Conservation (phyloP, 345 rosid species). For the Populus alba region DNA sequence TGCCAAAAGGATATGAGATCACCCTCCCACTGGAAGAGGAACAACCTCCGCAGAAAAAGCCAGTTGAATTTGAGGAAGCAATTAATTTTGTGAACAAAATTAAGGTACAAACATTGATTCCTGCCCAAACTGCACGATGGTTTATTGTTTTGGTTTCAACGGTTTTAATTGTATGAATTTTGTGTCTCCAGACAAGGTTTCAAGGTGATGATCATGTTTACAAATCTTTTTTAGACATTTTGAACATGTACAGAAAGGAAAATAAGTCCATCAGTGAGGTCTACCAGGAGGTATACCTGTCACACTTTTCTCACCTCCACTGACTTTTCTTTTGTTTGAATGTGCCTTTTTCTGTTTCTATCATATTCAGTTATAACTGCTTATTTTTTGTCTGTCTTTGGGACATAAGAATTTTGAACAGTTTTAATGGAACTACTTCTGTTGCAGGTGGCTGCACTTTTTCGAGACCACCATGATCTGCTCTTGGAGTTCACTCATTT, state of each 20-base stretch:
- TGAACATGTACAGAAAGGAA: conserved; percentile 37
- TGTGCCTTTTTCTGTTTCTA: not conserved
- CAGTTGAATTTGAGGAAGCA: conserved; percentile 39
- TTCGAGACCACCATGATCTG: conserved; percentile 81
- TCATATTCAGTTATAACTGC: not conserved
- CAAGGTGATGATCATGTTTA: conserved; percentile 32
- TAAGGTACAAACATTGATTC: conserved; percentile 19
- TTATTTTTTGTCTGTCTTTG: not conserved
- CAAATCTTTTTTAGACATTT: conserved; percentile 31
- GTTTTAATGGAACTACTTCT: conserved; percentile 10
- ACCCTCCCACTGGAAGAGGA: conserved; percentile 32
- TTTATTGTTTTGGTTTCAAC: not conserved
- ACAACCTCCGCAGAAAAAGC: conserved; percentile 32
- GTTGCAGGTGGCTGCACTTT: conserved; percentile 78
- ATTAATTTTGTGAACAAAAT: conserved; percentile 36
- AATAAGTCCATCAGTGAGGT: conserved; percentile 36
- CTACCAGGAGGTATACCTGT: conserved; percentile 30
- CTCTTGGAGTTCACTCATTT: conserved; percentile 86
- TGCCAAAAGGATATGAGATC: conserved; percentile 38
- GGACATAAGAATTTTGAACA: not conserved
- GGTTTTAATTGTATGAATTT: conserved; percentile 2
- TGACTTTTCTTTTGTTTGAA: conserved; percentile 3
- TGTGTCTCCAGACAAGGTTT: conserved; percentile 37
- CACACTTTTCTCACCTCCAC: conserved; percentile 1
- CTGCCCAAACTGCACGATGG: not conserved